Base-by-base conservation (phyloP, 805 yeast genomes). In the Tetrapisispora iriomotensis region DNA sequence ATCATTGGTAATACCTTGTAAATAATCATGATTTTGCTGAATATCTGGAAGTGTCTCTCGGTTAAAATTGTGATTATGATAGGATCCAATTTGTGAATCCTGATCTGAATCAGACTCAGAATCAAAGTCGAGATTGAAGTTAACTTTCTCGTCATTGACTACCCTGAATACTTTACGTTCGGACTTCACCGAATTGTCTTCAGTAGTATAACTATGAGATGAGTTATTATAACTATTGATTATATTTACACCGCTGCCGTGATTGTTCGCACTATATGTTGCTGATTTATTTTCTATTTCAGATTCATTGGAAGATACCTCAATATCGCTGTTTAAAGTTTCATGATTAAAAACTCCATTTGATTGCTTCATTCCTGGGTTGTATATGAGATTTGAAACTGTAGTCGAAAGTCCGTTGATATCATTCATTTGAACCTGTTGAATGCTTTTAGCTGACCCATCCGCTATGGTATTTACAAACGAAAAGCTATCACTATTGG, bases 81-180 rank as follows among this genome's bases (percentile, higher is more conserved):
- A 6, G 17, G 14, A 15, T 21, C 10, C 15, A 15, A 12, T 41
- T 24, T 41, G 36, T 26, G 47, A 43, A 19, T 39, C 43, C 5
- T 35, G 24, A 6, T 37, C 36, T 3, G 37, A 24, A 4, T 36
- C 20, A 19, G 34, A 32, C 13, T 49, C 56, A 18, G 44, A 45
- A 2, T 37, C 47, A 23, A 43, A 46, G 34, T 46, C 43, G 4
- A 57, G 33, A 33, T 43, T 52, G 37, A 59, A 59, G 4, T 45
- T 50, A 2, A 61, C 54, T 4, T 49, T 46, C 25, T 54, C 57
- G 24, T 56, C 59, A 20, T 59, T 59, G 4, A 53, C 61, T 7
- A 59, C 56, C 29, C 64, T 47, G 29, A 53, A 57, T 8, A 37
- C 48, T 33, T 53, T 47, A 8, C 40, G 35, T 12, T 34, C 39